Conservation (phyloP, 75 land plant genomes). For the Pinus taeda region DNA sequence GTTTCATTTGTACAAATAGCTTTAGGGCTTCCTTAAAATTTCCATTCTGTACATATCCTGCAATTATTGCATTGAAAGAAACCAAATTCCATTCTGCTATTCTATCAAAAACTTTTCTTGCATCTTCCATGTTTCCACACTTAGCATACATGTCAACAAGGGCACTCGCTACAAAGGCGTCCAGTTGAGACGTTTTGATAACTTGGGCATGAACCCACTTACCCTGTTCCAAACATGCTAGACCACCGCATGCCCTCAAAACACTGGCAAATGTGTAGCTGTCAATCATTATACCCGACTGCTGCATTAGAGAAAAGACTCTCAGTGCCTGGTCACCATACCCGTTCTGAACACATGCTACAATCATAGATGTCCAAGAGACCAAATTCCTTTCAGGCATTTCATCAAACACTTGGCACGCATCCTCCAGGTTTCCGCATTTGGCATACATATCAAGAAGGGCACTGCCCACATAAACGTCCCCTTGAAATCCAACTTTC, state of each 20-base stretch:
- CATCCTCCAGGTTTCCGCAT: constrained; percentile 42
- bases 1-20: constrained; percentile 3
- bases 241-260: constrained; percentile 60
- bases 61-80: constrained; percentile 16
- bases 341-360: constrained; percentile 9
- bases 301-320: constrained; percentile 3
- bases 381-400: constrained; percentile 46
- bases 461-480: constrained; percentile 38
- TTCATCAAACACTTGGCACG: constrained; percentile 30
- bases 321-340: too few species aligned
- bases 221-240: constrained; percentile 42
- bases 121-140: constrained; percentile 9
- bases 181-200: constrained; percentile 17
- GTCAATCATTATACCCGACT: constrained; percentile 34
- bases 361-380: constrained; percentile 64
- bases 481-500: constrained; percentile 20
- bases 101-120: constrained; percentile 11
- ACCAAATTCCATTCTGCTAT: background rate
- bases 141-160: constrained; percentile 9
- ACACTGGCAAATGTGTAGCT: constrained; percentile 62
- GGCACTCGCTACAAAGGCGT: constrained; percentile 30
- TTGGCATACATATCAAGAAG: constrained; percentile 73
- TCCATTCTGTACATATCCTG: constrained; percentile 12
- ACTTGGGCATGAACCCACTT: constrained; percentile 43
- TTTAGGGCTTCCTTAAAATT: background rate